Base-by-base conservation (phyloP, 306 rosid species). In the Acacia crassicarpa region DNA sequence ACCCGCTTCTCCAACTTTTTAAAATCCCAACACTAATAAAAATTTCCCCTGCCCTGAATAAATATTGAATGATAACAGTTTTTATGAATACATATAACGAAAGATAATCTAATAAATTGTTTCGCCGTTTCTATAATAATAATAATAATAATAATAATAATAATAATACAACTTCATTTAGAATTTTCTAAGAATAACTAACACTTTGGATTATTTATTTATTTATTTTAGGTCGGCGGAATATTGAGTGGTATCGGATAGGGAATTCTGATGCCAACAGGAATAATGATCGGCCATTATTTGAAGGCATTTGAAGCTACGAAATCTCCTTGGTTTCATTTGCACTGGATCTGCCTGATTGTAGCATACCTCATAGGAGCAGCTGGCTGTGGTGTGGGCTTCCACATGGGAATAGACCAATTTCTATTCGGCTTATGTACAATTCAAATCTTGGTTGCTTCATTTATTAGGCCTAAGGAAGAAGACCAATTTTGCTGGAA, bases 221-320 rank as follows among this genome's bases (percentile, higher is more conserved):
- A 16, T 51, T 51, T 51, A 4, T 68, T 73, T 30, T 22, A 81
- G 87, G 69, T 30, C 32, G 2, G 82, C 77, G 90, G 85, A 54
- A 27, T 81, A 3, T 14, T 85, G 45, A 84, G 80, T 51, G 56
- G 35, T 0, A 10, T 88, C 11, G 78, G 88, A 3, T 88, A 88
- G 89, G 90, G 90, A 25, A 35, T 85, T 46, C 32, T 90, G 11
- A 80, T 84, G 87, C 86, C 89, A 0, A 30, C 72, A 3, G 89
- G 91, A 4, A 80, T 27, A 9, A 76, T 86, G 10, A 0, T 86
- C 0, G 90, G 84, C 7, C 81, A 86, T 2, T 53, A 80, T 15
- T 25, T 87, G 69, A 84, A 72, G 32, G 5, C 22, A 45, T 80
- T 77, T 44, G 70, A 86, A 5, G 79, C 70, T 2, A 2, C 30